Percentiles rank a stretch among this genome's conserved stretches.
Conservation (phyloP, 2,329 filamentous ascomycete genomes). For the Claviceps lovelessii region DNA sequence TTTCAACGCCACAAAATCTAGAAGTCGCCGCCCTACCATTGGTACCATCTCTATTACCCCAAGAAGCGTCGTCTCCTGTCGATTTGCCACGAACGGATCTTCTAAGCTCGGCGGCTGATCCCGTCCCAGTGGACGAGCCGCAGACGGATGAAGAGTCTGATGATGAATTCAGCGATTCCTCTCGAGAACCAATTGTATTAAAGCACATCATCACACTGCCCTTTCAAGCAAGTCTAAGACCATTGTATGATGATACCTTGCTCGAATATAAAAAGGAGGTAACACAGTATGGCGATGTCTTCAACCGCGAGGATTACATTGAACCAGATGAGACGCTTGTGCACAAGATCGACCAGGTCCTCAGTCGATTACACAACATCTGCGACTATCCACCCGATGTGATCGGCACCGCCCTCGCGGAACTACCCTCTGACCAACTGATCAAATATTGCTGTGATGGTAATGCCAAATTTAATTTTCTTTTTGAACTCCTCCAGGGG, state of each 20-base stretch:
- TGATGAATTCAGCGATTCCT: constrained; percentile 8
- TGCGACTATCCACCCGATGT: constrained; percentile 44
- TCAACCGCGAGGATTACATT: constrained; percentile 24
- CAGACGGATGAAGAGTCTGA: constrained; percentile 12
- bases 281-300: constrained; percentile 29
- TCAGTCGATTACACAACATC: constrained; percentile 36
- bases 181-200: constrained; percentile 3
- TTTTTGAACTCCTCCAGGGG: constrained; percentile 37
- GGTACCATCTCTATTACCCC: constrained; percentile 10
- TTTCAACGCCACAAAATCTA: constrained; percentile 17
- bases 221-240: constrained; percentile 37
- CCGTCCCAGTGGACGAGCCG: constrained; percentile 15
- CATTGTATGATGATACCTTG: constrained; percentile 37
- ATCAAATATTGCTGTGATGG: constrained; percentile 40
- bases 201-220: constrained; percentile 43
- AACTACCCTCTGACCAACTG: constrained; percentile 25
- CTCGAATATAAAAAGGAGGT: constrained; percentile 28
- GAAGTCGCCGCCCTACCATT: constrained; percentile 10
- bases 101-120: constrained; percentile 12
- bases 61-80: constrained; percentile 4
- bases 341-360: constrained; percentile 34
- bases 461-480: constrained; percentile 46
- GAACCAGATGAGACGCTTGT: constrained; percentile 27
- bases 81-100: constrained; percentile 7
- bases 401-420: constrained; percentile 26